phyloP scores from a whole-genome alignment of 1,284 basidiomycete genomes.

The Macrocybe sp. region DNA sequence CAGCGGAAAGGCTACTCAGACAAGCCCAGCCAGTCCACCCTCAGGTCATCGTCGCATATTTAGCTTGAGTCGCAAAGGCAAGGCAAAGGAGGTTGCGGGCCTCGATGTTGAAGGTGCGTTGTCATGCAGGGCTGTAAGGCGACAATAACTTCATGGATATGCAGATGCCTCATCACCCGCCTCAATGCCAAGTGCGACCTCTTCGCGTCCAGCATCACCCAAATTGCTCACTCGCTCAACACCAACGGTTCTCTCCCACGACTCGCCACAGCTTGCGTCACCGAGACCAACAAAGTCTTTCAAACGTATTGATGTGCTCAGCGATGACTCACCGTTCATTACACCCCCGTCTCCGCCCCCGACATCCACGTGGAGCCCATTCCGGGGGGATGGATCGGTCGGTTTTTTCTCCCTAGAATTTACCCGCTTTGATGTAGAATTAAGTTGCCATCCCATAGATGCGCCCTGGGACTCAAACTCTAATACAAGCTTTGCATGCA shows the following conservation, averaged over 20 bases:
- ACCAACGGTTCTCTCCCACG: slow-evolving; percentile 11
- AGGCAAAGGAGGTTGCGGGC: slow-evolving; percentile 36
- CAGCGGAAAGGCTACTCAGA: slow-evolving; percentile 32
- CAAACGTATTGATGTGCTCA: neutral
- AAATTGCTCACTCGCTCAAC: slow-evolving; percentile 16
- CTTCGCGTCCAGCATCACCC: slow-evolving; percentile 27
- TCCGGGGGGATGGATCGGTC: slow-evolving; percentile 66
- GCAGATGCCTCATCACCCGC: slow-evolving; percentile 10
- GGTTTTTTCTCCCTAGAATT: slow-evolving; percentile 21
- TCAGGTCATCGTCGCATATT: slow-evolving; percentile 45
- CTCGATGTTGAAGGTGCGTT: slow-evolving; percentile 26
- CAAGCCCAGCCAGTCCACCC: slow-evolving; percentile 20
- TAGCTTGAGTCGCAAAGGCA: slow-evolving; percentile 50
- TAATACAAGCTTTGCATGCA: slow-evolving; percentile 81
- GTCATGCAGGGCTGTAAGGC: neutral
- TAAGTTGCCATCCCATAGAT: slow-evolving; percentile 42
- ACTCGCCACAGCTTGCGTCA: slow-evolving; percentile 9
- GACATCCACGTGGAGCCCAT: slow-evolving; percentile 44
- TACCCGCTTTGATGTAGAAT: slow-evolving; percentile 10
- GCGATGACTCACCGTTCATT: slow-evolving; percentile 77
- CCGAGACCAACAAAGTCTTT: slow-evolving; percentile 8
- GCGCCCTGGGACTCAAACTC: slow-evolving; percentile 77
- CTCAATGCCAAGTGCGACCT: slow-evolving; percentile 20
- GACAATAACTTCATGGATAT: neutral
- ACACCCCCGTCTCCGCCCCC: slow-evolving; percentile 61